Base-by-base conservation (phyloP, 2,329 filamentous ascomycete species). In the Colletotrichum sublineola region DNA sequence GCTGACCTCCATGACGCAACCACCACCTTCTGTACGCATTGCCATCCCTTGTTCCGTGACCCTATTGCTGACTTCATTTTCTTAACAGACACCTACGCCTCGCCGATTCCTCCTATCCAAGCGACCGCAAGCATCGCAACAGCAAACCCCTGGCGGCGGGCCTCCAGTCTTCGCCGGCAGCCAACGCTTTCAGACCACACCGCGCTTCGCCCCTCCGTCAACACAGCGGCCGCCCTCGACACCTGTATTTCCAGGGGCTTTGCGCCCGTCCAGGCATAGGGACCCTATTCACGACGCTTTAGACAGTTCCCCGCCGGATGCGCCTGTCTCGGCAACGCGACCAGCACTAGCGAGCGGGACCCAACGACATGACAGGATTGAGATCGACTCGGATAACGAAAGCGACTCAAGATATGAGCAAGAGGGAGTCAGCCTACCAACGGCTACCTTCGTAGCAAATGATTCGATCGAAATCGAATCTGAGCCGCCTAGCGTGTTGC, bases 31-130 rank as follows among this genome's bases (percentile, higher is more conserved):
- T 44, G 71, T 73, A 0, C 18, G 61, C 18, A 29, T 8, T 48
- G 11, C 12, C 31, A 48, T 31, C 18, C 15, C 33, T 52, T 15
- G 15, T 15, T 36, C n/a, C 18, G 18, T 1, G 15, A 9, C 0
- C 31, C 3, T 5, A 1, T 31, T 38, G 56, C 55, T 67, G 0
- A 67, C 50, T 50, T 14, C 11, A 1, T 2, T 2, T 29, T 31
- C 0, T 15, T 3, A 7, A 29, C 61, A 84, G 83, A 84, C 83
- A 44, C 81, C 82, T 5, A 79, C 81, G 8, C 81, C 83, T 29
- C 79, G 82, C 71, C 79, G 81, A 7, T 84, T 85, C 68, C 76
- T 84, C 66, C 77, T 81, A 8, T 76, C 81, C 2, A 83, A 81
- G 67, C 74, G 81, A 40, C 76, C 77, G 18, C 76, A 79, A n/a